Conservation (phyloP, 2,329 filamentous ascomycete genomes). For the Grosmannia huntii region DNA sequence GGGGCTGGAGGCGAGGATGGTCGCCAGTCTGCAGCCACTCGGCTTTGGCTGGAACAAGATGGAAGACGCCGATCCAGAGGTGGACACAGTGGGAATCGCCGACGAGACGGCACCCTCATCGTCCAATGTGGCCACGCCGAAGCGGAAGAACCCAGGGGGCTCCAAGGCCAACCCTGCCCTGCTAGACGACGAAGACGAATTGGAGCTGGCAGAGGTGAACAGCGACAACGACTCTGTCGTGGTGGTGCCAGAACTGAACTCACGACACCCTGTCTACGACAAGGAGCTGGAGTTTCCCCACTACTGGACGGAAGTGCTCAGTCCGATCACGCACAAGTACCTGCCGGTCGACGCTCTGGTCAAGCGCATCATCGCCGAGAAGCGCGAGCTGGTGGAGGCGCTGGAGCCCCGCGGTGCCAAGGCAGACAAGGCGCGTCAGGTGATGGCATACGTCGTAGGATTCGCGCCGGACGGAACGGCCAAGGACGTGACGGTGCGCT, state of each 20-base stretch:
- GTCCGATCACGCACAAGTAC: conserved; percentile 66
- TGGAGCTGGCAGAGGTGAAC: conserved; percentile 35
- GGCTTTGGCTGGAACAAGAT: conserved; percentile 85
- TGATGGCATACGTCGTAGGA: conserved; percentile 80
- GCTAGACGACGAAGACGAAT: conserved; percentile 23
- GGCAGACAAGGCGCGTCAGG: conserved; percentile 75
- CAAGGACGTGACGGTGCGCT: conserved; percentile 89
- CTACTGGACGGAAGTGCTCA: conserved; percentile 89
- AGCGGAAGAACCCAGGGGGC: not conserved
- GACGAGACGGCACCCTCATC: not conserved
- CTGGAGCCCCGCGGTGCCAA: conserved; percentile 75
- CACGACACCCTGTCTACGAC: conserved; percentile 38
- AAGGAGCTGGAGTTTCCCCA: conserved; percentile 69
- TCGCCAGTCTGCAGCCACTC: conserved; percentile 71
- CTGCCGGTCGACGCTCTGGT: conserved; percentile 68
- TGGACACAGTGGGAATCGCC: conserved; percentile 16
- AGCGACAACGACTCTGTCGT: conserved; percentile 48
- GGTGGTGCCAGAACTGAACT: conserved; percentile 35
- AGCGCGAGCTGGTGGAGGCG: conserved; percentile 55
- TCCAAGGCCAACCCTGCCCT: not conserved
- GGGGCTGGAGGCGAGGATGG: conserved; percentile 69
- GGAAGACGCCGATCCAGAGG: conserved; percentile 58
- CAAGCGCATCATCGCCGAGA: conserved; percentile 55
- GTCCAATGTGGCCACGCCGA: not conserved
- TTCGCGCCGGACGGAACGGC: conserved; percentile 75